Conservation (phyloP, 768 basidiomycete species). For the Lepiota venenata region DNA sequence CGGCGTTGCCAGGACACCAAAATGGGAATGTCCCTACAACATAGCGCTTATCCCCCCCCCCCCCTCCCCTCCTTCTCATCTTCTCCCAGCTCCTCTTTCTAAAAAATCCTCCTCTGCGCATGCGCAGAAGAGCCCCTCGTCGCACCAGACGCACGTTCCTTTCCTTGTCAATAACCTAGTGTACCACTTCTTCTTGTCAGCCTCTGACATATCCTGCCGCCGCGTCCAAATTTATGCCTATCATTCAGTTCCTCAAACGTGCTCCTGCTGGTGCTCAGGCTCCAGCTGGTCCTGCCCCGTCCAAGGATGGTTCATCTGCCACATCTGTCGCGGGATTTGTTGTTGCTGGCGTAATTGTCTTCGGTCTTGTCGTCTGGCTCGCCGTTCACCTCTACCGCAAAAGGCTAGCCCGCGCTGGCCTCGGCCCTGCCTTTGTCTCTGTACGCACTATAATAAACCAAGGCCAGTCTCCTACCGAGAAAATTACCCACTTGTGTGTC, state of each 20-base stretch:
- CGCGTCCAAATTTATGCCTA: slow-evolving; percentile 3
- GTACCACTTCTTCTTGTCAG: slow-evolving; percentile 1
- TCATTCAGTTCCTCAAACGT: slow-evolving; percentile 6
- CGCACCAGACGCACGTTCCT: too few species aligned
- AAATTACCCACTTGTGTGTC: slow-evolving; percentile 19
- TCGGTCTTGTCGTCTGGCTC: slow-evolving; percentile 41
- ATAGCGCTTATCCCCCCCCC: too few species aligned
- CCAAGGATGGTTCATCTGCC: slow-evolving; percentile 18
- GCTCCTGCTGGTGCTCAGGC: neutral
- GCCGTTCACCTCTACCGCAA: slow-evolving; percentile 37
- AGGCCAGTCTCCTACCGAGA: slow-evolving; percentile 14
- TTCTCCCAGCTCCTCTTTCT: too few species aligned
- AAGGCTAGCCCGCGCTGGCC: slow-evolving; percentile 32
- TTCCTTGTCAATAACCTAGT: neutral
- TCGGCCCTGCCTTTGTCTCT: slow-evolving; percentile 42
- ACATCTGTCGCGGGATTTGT: slow-evolving; percentile 50
- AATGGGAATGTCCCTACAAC: too few species aligned
- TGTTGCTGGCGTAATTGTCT: slow-evolving; percentile 37
- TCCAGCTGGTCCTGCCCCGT: neutral
- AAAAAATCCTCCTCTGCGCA: too few species aligned
- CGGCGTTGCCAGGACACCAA: too few species aligned
- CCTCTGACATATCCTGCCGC: neutral
- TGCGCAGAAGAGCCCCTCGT: too few species aligned
- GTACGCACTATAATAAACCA: slow-evolving; percentile 46
- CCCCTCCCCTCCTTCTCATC: too few species aligned